phyloP scores from a whole-genome alignment of 225 moss, liverwort and hornwort species.

The Marchantia paleacea region DNA sequence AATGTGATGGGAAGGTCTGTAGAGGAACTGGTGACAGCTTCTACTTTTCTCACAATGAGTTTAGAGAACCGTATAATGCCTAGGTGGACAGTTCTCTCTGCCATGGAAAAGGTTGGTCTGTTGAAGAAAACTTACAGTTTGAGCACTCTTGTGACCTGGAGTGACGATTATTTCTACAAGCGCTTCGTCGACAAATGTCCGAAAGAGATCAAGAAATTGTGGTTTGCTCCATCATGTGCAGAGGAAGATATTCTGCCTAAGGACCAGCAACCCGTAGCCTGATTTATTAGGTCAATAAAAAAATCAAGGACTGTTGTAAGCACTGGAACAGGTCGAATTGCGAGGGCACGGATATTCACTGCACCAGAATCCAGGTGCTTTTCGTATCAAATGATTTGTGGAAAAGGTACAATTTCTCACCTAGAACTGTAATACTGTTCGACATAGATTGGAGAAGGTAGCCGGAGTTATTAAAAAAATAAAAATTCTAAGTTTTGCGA shows the following conservation, averaged over 20 bases:
- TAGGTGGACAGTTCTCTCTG: conserved; percentile 32
- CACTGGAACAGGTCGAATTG: neutral
- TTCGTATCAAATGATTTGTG: neutral
- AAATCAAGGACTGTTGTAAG: neutral
- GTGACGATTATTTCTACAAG: conserved; percentile 30
- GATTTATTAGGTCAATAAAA: neutral
- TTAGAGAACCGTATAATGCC: conserved; percentile 40
- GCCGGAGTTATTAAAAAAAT: too few species aligned
- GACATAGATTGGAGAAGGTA: too few species aligned
- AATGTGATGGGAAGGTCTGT: conserved; percentile 45
- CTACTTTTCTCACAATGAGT: conserved; percentile 40
- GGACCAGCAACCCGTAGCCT: neutral
- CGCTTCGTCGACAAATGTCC: conserved; percentile 35
- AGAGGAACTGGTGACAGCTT: conserved; percentile 30
- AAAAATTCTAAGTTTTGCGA: too few species aligned
- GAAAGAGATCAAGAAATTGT: conserved; percentile 19
- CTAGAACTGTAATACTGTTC: too few species aligned
- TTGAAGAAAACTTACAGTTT: conserved; percentile 24
- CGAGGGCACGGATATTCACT: neutral
- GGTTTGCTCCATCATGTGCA: neutral
- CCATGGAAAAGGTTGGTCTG: conserved; percentile 30
- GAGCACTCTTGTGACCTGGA: conserved; percentile 32
- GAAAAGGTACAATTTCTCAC: neutral
- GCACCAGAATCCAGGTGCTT: neutral
- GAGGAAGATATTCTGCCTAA: neutral